Evolutionary conservation across 169 alveolate species (phyloP), one percentile per base, ranked within the genome.

Genomic region (Plasmodium gonderi): DNA sequence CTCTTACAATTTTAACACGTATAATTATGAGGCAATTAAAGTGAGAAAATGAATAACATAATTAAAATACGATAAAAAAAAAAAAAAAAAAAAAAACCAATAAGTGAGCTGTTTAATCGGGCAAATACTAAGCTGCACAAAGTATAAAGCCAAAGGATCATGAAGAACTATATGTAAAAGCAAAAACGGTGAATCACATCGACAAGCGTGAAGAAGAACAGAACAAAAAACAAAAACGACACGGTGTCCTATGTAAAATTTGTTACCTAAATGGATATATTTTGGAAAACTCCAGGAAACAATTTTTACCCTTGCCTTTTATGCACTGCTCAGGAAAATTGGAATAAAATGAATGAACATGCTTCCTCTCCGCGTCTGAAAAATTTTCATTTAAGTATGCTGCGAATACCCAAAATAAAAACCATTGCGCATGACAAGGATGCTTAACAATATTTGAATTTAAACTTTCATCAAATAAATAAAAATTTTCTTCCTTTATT

Each of bases 401-500:
- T 31, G 94, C 94, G 69, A 54, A 89, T 23, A 89, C 90, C 94
- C 94, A 89, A 78, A 89, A 89, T 51, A 89, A 42, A 89, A 89
- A 89, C 94, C 94, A 89, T 26, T 89, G 94, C 3, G 82, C 81
- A 68, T 89, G 94, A 45, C 94, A 89, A 12, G 94, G 94, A 42
- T 89, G 94, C 38, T 89, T 89, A 42, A 89, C 77, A 36, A 69
- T 64, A 89, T 89, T 89, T 78, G 94, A 89, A 65, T 89, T 78
- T 36, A 89, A 89, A 69, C 90, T 77, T 44, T 89, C 94, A 78
- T 89, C 94, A 89, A 89, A 77, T 69, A 77, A 77, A 38, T 89
- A 77, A 89, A 89, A 89, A 54, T 89, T 89, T 79, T 89, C 90
- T 77, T 77, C 40, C 80, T 89, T 89, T 89, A 89, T 89, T 77